phyloP scores from a whole-genome alignment of 768 basidiomycete species.

The Leccinum pellstonianum region DNA sequence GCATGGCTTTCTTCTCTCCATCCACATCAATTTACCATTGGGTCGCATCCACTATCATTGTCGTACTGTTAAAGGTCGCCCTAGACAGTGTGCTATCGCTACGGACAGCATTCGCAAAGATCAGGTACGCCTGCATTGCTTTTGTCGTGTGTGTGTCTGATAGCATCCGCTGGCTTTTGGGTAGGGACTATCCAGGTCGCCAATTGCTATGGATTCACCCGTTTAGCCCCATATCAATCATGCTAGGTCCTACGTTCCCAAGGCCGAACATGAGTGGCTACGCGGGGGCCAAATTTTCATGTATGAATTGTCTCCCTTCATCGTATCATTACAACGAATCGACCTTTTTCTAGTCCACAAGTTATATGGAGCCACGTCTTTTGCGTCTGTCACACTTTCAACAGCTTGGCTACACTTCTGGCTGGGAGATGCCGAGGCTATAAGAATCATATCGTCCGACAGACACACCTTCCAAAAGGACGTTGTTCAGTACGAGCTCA shows the following conservation, averaged over 20 bases:
- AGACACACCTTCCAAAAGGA: no score
- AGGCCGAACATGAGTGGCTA: conserved; percentile 34
- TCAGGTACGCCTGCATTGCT: conserved; percentile 10
- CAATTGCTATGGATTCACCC: conserved; percentile 34
- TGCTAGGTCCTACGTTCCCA: conserved; percentile 35
- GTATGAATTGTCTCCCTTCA: conserved; percentile 26
- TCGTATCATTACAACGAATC: background rate
- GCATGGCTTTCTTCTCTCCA: background rate
- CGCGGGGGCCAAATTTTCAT: conserved; percentile 35
- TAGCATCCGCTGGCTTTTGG: background rate
- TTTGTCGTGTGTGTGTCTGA: background rate
- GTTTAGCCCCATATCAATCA: conserved; percentile 26
- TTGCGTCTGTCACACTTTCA: no score
- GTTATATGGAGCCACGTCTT: no score
- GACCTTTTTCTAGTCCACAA: no score
- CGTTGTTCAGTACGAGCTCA: no score
- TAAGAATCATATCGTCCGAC: no score
- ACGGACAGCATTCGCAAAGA: conserved; percentile 16
- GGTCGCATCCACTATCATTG: background rate
- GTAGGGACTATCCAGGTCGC: conserved; percentile 23
- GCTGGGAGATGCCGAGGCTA: no score
- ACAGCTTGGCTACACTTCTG: no score
- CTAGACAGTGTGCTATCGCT: conserved; percentile 9
- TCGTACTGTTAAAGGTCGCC: conserved; percentile 9
- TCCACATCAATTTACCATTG: conserved; percentile 9